Base-by-base conservation (phyloP, 495 filamentous ascomycete genomes). In the Trichoderma erinaceum region DNA sequence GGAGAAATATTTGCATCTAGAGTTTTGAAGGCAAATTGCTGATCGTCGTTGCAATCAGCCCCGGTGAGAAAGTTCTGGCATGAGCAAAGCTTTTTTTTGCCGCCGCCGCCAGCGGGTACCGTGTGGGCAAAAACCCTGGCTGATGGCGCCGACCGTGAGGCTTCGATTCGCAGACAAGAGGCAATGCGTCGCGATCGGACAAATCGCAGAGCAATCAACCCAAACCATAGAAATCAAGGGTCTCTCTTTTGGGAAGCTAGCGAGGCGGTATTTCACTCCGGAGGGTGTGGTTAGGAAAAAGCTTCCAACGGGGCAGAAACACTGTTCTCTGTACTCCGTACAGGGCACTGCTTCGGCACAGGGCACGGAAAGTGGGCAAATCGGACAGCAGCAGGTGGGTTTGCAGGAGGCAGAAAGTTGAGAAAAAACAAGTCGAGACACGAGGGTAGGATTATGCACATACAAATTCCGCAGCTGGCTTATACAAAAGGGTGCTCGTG, bases 201-300 rank as follows among this genome's bases (percentile, higher is more conserved):
- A 23, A 61, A 61, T 61, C 12, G 56, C 56, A 61, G 56, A 29
- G 29, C 23, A 23, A 61, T 61, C 56, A 61, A 61, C 8, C 23
- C 56, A 61, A 29, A 35, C 56, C n/a, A 61, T 15, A 25, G 25
- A 61, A 61, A 61, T 61, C 56, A 61, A 61, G 56, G 56, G 56
- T 61, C 56, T 61, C 27, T 12, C 7, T 29, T 48, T 48, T 15
- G 29, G 48, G 48, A n/a, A 52, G 23, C 52, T 29, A 61, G 21
- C 11, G 52, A 2, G 23, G 21, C 56, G 3, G 56, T 32, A 7
- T 32, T 23, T 35, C 25, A 61, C 56, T 32, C 56, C 56, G 12
- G 56, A 18, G 56, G 56, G 56, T 61, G 56, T 27, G 4, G 12
- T 32, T 61, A 61, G 52, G 23, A 23, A 29, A 23, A 61, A 61